phyloP scores from a whole-genome alignment of 495 filamentous ascomycete species.

The Stereocaulon alpinum region DNA sequence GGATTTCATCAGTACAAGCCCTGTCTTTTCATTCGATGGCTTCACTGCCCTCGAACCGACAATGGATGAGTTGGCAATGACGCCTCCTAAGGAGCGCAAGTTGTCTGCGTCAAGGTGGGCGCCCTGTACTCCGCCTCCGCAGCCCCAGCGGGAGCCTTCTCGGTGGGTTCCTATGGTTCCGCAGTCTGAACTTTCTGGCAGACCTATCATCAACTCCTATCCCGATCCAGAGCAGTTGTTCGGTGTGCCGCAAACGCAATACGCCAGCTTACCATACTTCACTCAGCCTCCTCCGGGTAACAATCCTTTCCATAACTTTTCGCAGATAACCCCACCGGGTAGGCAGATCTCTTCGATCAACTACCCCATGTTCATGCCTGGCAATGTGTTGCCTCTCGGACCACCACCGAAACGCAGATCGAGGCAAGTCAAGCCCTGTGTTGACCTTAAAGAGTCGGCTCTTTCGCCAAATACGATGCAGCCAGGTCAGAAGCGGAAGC shows the following conservation, averaged over 20 bases:
- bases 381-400: not conserved
- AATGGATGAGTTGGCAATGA: not conserved
- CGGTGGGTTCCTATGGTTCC: not conserved
- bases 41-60: not conserved
- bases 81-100: not conserved
- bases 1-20: not conserved
- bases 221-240: not conserved
- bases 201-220: not conserved
- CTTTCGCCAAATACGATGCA: not conserved
- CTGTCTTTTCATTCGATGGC: not conserved
- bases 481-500: constrained; percentile 1
- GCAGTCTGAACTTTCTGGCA: not conserved
- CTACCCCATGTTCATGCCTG: not conserved
- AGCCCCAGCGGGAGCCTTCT: not conserved
- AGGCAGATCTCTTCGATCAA: not conserved
- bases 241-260: no score
- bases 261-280: not conserved
- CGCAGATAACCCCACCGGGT: not conserved
- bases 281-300: not conserved
- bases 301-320: not conserved
- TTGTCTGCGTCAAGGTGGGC: constrained; percentile 4
- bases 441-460: not conserved
- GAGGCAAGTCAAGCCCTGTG: not conserved
- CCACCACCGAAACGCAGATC: not conserved
- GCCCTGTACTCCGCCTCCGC: not conserved